A percentile compares a stretch with the other conserved stretches of the same genome.
Conservation (phyloP, 2,329 filamentous ascomycete genomes). For the Plectosphaerella sp. region DNA sequence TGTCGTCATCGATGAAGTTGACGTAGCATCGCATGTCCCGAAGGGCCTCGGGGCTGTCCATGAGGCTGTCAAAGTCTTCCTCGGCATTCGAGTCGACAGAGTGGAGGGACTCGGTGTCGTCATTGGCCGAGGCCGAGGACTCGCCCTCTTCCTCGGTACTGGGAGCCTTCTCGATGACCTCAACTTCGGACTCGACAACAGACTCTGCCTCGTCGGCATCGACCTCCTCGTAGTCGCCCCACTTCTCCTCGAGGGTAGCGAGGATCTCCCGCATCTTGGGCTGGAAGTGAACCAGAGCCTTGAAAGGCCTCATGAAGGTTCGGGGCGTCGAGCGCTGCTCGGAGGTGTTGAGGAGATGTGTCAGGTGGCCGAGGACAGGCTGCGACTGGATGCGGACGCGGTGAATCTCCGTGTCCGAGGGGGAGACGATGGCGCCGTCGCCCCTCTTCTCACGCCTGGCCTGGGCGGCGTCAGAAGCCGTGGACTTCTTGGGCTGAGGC, state of each 20-base stretch:
- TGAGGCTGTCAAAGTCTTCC: constrained; percentile 14
- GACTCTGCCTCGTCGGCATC: constrained; percentile 45
- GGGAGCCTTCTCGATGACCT: constrained; percentile 17
- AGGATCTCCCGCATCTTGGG: constrained; percentile 6
- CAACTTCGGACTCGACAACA: constrained; percentile 30
- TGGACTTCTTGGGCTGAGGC: constrained; percentile 1
- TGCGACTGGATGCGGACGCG: constrained; percentile 16
- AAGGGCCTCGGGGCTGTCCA: constrained; percentile 12
- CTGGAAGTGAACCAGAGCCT: constrained; percentile 9
- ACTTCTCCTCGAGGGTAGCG: constrained; percentile 31
- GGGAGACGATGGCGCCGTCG: constrained; percentile 11
- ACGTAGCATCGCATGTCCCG: constrained; percentile 1
- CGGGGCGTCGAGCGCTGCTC: constrained; percentile 26
- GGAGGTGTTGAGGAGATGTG: constrained; percentile 28
- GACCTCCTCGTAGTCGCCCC: constrained; percentile 41
- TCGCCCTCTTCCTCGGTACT: constrained; percentile 10
- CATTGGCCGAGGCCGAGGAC: constrained; percentile 14
- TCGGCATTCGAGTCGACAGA: constrained; percentile 28
- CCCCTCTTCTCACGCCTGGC: constrained; percentile 10
- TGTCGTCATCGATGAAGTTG: constrained; percentile 2
- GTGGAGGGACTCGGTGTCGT: constrained; percentile 24
- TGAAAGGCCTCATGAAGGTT: constrained; percentile 26
- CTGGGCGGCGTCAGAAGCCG: constrained; percentile 1
- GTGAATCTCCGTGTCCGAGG: constrained; percentile 16
- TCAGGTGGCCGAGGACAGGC: constrained; percentile 25